Conservation (phyloP, 176 grass and related monocot genomes). For the Carex pumila region DNA sequence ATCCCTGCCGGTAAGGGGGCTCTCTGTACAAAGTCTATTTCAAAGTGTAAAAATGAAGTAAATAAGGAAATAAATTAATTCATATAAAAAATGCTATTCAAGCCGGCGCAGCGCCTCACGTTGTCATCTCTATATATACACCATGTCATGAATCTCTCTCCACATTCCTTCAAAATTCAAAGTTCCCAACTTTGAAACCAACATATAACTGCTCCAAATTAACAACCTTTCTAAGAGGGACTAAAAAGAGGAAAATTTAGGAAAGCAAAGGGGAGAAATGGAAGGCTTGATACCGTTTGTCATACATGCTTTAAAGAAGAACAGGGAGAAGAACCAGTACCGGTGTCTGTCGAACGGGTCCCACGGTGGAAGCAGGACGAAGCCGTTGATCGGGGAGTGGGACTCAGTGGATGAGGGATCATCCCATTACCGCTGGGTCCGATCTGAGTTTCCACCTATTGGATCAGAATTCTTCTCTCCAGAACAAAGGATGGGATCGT, state of each 20-base stretch:
- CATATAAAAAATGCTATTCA: not conserved
- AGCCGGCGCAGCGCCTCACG: not conserved
- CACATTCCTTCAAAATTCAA: not conserved
- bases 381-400: conserved; percentile 30
- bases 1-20: too few relatives aligned
- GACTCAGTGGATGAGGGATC: conserved; percentile 32
- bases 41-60: too few relatives aligned
- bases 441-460: conserved; percentile 20
- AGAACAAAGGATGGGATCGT: not conserved
- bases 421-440: conserved; percentile 12
- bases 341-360: conserved; percentile 36
- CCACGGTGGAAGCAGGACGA: conserved; percentile 35
- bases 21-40: too few relatives aligned
- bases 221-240: not conserved
- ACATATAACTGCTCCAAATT: not conserved
- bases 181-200: not conserved
- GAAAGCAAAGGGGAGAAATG: conserved; percentile 25
- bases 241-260: not conserved
- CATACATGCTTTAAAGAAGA: conserved; percentile 66
- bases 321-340: conserved; percentile 27
- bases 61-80: not conserved
- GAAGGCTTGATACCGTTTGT: conserved; percentile 84
- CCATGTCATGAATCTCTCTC: not conserved
- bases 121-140: not conserved
- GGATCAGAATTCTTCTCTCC: conserved; percentile 13